Base-by-base conservation (phyloP, 1,284 basidiomycete species). In the Leccinum fallax region DNA sequence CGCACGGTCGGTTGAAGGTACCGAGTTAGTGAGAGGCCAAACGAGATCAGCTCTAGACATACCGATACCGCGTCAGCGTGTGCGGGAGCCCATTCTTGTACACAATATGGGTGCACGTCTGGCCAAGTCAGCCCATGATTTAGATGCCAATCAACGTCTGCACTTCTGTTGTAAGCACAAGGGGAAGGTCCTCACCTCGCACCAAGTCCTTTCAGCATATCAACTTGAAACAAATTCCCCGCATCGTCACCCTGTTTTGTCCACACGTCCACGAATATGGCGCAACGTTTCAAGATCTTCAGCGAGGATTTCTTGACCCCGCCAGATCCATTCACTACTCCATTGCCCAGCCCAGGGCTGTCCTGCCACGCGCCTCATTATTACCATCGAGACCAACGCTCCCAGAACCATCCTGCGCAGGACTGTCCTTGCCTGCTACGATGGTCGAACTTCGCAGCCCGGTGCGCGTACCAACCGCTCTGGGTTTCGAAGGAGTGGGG, bases 261-360 rank as follows among this genome's bases (percentile, higher is more conserved):
- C 66, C 87, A 80, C 21, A 97, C 93, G 72, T 97, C 95, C 52
- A 97, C 94, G 69, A 93, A 97, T 5, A 95, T 89, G 2, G 86
- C 84, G 57, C 95, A 96, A 11, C 88, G 86, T 61, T 89, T 87
- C 66, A 97, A 76, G 30, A 90, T 79, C 57, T 79, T 79, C 62
- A 81, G 76, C 57, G 64, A 63, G 24, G 67, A 60, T 61, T 63
- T 66, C 67, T 68, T 62, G 61, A 57, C 40, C 49, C 62, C 63
- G 49, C 64, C 69, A 2, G 65, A 67, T 43, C 63, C 65, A 38
- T 69, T 69, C 52, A 69, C 65, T 43, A 61, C 57, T 53, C 56
- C 60, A 1, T 28, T 51, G 68, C n/a, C 58, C 61, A 49, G 57
- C 19, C 48, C 67, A 21, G 66, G 65, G 5, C 66, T 65, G 2